phyloP scores from a whole-genome alignment of 2,329 filamentous ascomycete genomes.

The Passalora sequoiae region DNA sequence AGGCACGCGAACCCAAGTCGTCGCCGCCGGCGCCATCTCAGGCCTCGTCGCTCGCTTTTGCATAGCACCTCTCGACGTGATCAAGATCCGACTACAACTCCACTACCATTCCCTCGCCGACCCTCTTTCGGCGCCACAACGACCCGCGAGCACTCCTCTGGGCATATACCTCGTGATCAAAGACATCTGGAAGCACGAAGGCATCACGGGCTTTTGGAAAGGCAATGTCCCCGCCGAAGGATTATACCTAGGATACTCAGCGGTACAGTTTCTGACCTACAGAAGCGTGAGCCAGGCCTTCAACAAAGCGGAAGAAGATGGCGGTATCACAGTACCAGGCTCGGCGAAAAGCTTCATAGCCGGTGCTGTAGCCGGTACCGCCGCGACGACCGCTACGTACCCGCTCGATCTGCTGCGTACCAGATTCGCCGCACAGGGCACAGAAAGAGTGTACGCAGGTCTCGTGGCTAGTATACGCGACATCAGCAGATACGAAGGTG shows the following conservation, averaged over 20 bases:
- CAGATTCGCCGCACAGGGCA: slow-evolving; percentile 92
- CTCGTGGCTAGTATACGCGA: slow-evolving; percentile 63
- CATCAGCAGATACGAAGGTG: slow-evolving; percentile 71
- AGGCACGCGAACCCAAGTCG: slow-evolving; percentile 63
- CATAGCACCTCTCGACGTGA: slow-evolving; percentile 89
- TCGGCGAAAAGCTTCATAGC: slow-evolving; percentile 74
- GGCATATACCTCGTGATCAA: slow-evolving; percentile 35
- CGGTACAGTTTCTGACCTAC: slow-evolving; percentile 85
- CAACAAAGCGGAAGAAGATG: slow-evolving; percentile 45
- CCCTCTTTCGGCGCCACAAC: slow-evolving; percentile 45
- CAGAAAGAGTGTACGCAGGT: slow-evolving; percentile 69
- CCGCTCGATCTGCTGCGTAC: slow-evolving; percentile 90
- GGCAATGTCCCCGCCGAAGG: slow-evolving; percentile 94
- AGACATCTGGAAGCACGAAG: slow-evolving; percentile 74
- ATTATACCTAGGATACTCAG: slow-evolving; percentile 87
- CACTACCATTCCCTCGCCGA: slow-evolving; percentile 81
- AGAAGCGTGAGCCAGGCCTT: slow-evolving; percentile 66
- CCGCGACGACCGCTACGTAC: slow-evolving; percentile 80
- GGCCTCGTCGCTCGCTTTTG: slow-evolving; percentile 90
- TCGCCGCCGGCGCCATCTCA: slow-evolving; percentile 63
- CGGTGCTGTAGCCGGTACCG: slow-evolving; percentile 75
- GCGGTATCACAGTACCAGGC: slow-evolving; percentile 54
- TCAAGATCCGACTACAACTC: slow-evolving; percentile 95
- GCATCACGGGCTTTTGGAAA: slow-evolving; percentile 85
- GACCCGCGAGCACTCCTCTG: slow-evolving; percentile 13